These are phyloP conservation scores for Beta lomatogona DNA, from an alignment of 179 eudicot species.

Conservation along the genomic window DNA sequence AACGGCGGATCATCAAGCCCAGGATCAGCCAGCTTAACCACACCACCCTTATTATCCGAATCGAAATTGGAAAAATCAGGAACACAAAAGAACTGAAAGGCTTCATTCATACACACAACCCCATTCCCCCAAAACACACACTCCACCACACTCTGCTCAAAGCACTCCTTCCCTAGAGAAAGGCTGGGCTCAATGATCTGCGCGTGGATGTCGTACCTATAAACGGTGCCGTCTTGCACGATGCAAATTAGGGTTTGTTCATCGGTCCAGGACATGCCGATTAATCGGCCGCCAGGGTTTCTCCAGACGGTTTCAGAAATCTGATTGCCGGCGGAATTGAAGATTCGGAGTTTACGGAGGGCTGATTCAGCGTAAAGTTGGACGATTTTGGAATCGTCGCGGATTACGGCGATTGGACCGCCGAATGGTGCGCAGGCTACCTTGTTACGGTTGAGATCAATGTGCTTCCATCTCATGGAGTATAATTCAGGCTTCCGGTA, in stretches of 20 bases:
- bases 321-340: slow-evolving; percentile 79
- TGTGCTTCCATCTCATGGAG: slow-evolving; percentile 72
- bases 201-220: slow-evolving; percentile 65
- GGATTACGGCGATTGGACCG: slow-evolving; percentile 91
- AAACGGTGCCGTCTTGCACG: slow-evolving; percentile 88
- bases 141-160: slow-evolving; percentile 83
- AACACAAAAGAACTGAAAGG: slow-evolving; percentile 66
- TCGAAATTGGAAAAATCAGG: slow-evolving; percentile 66
- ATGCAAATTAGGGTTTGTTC: slow-evolving; percentile 76
- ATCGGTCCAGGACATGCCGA: slow-evolving; percentile 88
- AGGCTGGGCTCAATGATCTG: slow-evolving; percentile 55
- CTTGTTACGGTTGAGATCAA: slow-evolving; percentile 89
- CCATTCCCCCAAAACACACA: slow-evolving; percentile 99
- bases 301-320: slow-evolving; percentile 79
- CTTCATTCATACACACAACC: slow-evolving; percentile 85
- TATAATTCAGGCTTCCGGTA: slow-evolving; percentile 90
- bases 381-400: slow-evolving; percentile 96
- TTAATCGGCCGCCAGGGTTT: slow-evolving; percentile 80
- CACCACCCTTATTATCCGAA: slow-evolving; percentile 37
- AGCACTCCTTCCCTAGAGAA: slow-evolving; percentile 82
- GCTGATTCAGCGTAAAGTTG: slow-evolving; percentile 96
- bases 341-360: slow-evolving; percentile 82
- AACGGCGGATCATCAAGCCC: slow-evolving; percentile 74
- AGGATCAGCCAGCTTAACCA: slow-evolving; percentile 70
- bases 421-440: slow-evolving; percentile 87